Percentiles rank a stretch among this genome's conserved stretches.
phyloP scores from a whole-genome alignment of 176 grass and related monocot species.

The Calamus simplicifolius region DNA sequence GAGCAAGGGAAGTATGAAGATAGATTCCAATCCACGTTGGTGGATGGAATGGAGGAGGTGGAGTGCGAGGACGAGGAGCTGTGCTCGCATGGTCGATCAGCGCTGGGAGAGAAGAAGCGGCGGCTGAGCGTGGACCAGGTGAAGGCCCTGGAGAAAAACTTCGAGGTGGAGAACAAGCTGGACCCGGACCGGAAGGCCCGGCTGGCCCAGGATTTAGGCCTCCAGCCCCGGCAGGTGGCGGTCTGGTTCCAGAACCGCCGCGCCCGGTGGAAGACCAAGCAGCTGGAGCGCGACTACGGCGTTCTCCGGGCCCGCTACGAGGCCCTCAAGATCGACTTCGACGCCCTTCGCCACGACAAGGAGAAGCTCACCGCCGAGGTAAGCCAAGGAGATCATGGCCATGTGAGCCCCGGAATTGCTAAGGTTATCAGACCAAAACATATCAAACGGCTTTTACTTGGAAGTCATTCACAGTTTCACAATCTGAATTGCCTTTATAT shows the following conservation, averaged over 20 bases:
- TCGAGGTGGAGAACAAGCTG: constrained; percentile 72
- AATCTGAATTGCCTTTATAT: not conserved
- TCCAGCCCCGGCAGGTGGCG: constrained; percentile 67
- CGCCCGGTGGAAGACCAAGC: constrained; percentile 72
- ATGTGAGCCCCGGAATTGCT: no score
- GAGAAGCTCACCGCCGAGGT: constrained; percentile 54
- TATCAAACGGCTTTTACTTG: no score
- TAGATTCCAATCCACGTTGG: not conserved
- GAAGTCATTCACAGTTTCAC: not conserved
- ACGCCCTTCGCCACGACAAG: constrained; percentile 48
- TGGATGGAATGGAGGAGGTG: not conserved
- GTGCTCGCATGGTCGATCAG: constrained; percentile 4
- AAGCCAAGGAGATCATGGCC: not conserved
- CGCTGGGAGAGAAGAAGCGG: constrained; percentile 51
- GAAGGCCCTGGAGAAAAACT: constrained; percentile 48
- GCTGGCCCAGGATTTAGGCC: constrained; percentile 42
- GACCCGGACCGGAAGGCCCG: constrained; percentile 56
- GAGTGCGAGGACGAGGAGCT: constrained; percentile 7
- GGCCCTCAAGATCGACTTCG: constrained; percentile 38
- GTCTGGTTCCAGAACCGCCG: constrained; percentile 86
- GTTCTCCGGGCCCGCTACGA: constrained; percentile 39
- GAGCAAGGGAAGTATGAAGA: constrained; percentile 20
- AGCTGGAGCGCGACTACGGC: constrained; percentile 61
- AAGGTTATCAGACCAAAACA: no score
- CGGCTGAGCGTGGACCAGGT: constrained; percentile 50